Evolutionary conservation across 441 rosid species (phyloP), one percentile per base, ranked within the genome.

Genomic region (Viola pubescens): DNA sequence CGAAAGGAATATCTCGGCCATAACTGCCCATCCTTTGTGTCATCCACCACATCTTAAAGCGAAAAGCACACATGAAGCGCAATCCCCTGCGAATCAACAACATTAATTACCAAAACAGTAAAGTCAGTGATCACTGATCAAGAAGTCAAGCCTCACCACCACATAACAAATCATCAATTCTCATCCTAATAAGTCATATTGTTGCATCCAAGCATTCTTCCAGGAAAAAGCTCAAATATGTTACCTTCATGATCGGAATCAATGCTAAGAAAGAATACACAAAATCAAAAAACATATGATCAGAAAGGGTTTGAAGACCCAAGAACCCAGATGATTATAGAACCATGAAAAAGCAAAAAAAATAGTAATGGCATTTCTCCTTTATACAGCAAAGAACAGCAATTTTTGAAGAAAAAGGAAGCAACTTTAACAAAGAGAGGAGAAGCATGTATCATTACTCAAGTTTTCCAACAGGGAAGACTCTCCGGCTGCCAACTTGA

Each of bases 41-140:
- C 85, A 84, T 84, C 89, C 89, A 84, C 89, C 89, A 84, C 68
- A 84, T 41, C 61, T 81, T 84, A 79, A 81, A 84, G 11, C 86
- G 80, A 34, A 84, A 84, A 66, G 76, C 67, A 50, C 85, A 77
- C 89, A 78, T 79, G 53, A 81, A 84, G 5, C 79, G 76, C 73
- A 81, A 62, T 43, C 89, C 89, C 74, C 87, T 84, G 74, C 62
- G 70, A 12, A 55, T 12, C 48, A 54, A 39, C 45, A 59, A 58
- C 3, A 64, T 19, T 55, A 2, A 48, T 9, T 38, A 42, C 7
- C 6, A 42, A 42, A 16, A 16, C 19, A 16, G 19, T 16, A 16
- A 16, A 16, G 19, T 16, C 19, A 16, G 19, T 16, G 19, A 16
- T 16, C 19, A 16, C 19, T 16, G 19, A 16, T 16, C 1, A 16